Base-by-base conservation (phyloP, 2,329 filamentous ascomycete genomes). In the Phyllosticta citriasiana region DNA sequence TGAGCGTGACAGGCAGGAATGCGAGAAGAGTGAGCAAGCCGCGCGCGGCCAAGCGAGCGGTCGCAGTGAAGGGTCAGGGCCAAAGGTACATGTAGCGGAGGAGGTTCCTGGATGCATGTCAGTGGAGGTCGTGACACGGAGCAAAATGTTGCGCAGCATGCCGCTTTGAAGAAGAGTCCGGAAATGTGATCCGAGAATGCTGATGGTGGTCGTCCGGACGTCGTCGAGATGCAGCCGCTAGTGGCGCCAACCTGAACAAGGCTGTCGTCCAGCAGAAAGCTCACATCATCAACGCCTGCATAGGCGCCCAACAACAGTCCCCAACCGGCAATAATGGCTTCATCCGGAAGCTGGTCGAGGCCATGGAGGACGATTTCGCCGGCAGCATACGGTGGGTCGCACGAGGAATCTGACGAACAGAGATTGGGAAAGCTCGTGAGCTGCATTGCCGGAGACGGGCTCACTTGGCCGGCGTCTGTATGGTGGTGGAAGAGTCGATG, bases 261-360 rank as follows among this genome's bases (percentile, higher is more conserved):
- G 33, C 30, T 40, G 16, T 62, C 63, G 30, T 65, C 61, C 12
- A 60, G 56, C 26, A 55, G 26, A 50, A 66, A 66, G 9, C 61
- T 27, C 52, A 65, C 22, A 1, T 52, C 59, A 26, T 67, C 64
- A 8, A 57, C 40, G 24, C 62, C 62, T 12, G 61, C 61, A 55
- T 67, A 67, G 3, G 57, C 57, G 5, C 30, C 55, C 52, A 67
- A 53, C 30, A 67, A 30, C 7, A 50, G 26, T 16, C 65, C 65
- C 63, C 63, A 67, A 14, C 63, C 56, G 27, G 59, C 33, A 47
- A 64, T 16, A 7, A 67, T 22, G 25, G 27, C 57, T 35, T 65
- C 64, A 47, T 64, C 58, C 10, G 63, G 61, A 47, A 61, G 22
- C 26, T 56, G 60, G 24, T 55, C 58, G 9, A 59, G 57, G 33